Base-by-base conservation (phyloP, 108 stramenopile species). In the Nitzschia sp. region DNA sequence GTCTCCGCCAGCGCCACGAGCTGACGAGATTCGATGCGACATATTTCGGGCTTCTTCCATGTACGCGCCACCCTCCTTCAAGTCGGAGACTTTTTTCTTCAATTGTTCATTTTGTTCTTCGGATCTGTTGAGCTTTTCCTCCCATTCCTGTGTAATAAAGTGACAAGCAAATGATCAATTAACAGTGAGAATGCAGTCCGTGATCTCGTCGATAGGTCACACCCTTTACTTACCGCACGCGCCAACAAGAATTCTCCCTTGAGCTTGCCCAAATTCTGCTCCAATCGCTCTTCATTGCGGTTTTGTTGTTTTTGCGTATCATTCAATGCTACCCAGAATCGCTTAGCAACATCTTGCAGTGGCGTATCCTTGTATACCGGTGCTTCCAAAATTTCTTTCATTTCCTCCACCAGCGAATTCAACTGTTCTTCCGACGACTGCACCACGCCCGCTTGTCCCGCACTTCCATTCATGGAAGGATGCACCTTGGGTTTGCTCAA, bases 231-330 rank as follows among this genome's bases (percentile, higher is more conserved):
- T 68, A 89, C 87, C 75, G 87, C 89, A 63, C 85, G 77, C 0
- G 89, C 89, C 74, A 93, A 65, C 68, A 93, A 72, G 76, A 80
- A 93, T 9, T 93, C 92, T 26, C 84, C 89, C 83, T 93, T 93
- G 22, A 89, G 76, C 41, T 84, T 88, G 53, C 80, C 92, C 31
- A 93, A 55, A 21, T 83, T 71, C 54, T 93, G 89, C 54, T 93
- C 92, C 58, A 93, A 65, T 34, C 68, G 65, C 48, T 90, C 89
- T 48, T 88, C 86, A 48, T 85, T 89, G 50, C 76, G 75, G 2
- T 62, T 63, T 29, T 84, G 80, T 33, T 46, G 62, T 28, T 81
- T 78, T 45, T 84, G 86, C 16, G 83, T 82, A 38, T 93, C 92
- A 3, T 53, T 58, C 52, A 93, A 68, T 16, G 89, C 92, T 6